phyloP scores from a whole-genome alignment of 2,329 filamentous ascomycete genomes.

The Colletotrichum higginsianum region DNA sequence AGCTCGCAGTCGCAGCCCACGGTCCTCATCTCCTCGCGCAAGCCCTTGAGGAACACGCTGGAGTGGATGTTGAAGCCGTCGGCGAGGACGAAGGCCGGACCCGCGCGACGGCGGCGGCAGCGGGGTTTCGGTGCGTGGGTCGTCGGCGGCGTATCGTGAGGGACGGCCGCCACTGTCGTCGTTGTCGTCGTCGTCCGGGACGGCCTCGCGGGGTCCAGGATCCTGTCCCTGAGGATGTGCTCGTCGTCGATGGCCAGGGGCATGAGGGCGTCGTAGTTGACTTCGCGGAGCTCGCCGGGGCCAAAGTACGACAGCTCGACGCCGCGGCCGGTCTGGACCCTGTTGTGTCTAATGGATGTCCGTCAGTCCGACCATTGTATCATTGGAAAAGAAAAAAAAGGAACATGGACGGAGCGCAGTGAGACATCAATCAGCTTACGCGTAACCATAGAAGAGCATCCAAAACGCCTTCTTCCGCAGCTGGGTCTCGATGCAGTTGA shows the following conservation, averaged over 20 bases:
- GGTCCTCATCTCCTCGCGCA: conserved; percentile 41
- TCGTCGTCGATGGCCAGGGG: conserved; percentile 53
- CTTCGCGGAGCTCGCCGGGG: conserved; percentile 46
- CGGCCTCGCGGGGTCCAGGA: conserved; percentile 14
- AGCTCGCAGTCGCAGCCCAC: conserved; percentile 37
- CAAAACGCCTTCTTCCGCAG: conserved; percentile 56
- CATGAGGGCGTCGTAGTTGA: conserved; percentile 51
- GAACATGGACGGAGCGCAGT: too few relatives aligned
- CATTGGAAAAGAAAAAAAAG: too few relatives aligned
- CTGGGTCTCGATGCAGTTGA: conserved; percentile 52
- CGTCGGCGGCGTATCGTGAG: not conserved
- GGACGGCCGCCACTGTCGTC: too few relatives aligned
- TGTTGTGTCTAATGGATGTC: conserved; percentile 38
- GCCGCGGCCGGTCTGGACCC: conserved; percentile 44
- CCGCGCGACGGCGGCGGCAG: too few relatives aligned
- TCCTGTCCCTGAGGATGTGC: conserved; percentile 46
- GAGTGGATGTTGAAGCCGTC: conserved; percentile 50
- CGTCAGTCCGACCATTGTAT: not conserved
- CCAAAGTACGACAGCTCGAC: conserved; percentile 50
- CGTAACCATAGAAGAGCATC: conserved; percentile 52
- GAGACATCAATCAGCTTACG: conserved; percentile 30
- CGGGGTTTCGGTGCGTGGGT: conserved; percentile 12
- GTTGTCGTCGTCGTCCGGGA: too few relatives aligned
- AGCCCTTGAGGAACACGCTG: conserved; percentile 47
- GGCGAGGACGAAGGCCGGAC: conserved; percentile 44